Base-by-base conservation (phyloP, 371 early-diverging fungal species). In the Mucor circinelloides region DNA sequence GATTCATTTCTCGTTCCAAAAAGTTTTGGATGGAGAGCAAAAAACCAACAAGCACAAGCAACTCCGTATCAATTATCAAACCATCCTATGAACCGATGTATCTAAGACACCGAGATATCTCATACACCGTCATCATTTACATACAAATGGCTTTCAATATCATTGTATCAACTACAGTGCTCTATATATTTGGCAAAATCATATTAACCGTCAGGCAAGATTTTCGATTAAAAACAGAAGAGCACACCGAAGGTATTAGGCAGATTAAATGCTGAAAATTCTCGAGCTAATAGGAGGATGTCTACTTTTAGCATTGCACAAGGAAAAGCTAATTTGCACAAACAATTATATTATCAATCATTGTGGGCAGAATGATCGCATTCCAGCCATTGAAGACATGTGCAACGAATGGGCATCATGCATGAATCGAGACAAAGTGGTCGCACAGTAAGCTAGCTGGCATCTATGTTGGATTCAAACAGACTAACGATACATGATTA, bases 321-420 rank as follows among this genome's bases (percentile, higher is more conserved):
- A 89, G 42, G 88, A 90, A 76, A 90, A 91, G n/a, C 60, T 83
- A 21, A 71, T 76, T 27, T 94, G 96, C 58, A 73, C 80, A 25
- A 88, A 87, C 63, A 72, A 89, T 64, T 97, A 95, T 73, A 44
- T 73, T 1, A 78, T 86, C 15, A 97, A 97, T 80, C 84, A 76
- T 12, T 97, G 97, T 73, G 85, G 84, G 54, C 91, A 85, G 34
- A 76, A 59, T 3, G 75, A 87, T 55, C 86, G 94, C 13, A 90
- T 94, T 7, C 96, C 95, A 23, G 92, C 91, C 10, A 79, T 97
- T 80, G 91, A 94, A 63, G 68, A 71, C 34, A 69, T 85, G 60
- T 97, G 97, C 70, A 74, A 70, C 19, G 81, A 78, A 19, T 97
- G 96, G 96, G 94, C 92, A 57, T 65, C 76, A 27, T 94, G 94